Base-by-base conservation (phyloP, 768 basidiomycete species). In the Pisolithus tinctorius region DNA sequence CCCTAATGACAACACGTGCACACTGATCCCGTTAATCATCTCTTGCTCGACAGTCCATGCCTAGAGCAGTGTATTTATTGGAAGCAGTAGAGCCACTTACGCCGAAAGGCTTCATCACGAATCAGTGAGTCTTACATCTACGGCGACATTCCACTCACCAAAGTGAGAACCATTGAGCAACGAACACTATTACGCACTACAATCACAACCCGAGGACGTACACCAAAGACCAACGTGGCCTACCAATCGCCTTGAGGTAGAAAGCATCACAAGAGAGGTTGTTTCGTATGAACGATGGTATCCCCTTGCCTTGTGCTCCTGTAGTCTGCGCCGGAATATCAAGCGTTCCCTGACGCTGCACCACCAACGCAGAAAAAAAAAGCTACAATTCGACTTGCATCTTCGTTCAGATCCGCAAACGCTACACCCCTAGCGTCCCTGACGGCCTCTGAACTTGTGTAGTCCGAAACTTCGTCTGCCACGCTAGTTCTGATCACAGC, bases 191-290 rank as follows among this genome's bases (percentile, higher is more conserved):
- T 97, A 34, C 96, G 70, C 0, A 96, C 93, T 93, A 57, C 4
- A 20, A 30, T 36, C 27, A 20, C 11, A 34, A 17, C 13, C 13
- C 44, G 23, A 42, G 56, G 51, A 59, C 25, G 39, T 34, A 13
- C 10, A 47, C n/a, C 31, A 36, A 25, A 49, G 38, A 36, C 26
- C 25, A 16, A 20, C 11, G 48, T 9, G 23, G 69, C 82, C 41
- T 39, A 95, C 94, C 86, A 39, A 93, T 88, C 2, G 96, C 92
- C 63, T 97, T 97, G 48, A 98, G 75, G 80, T 98, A 99, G 74
- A 99, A 99, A 0, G 96, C 95, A 57, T 99, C 96, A 63, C 93
- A 93, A 61, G 95, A 98, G 61, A 94, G 90, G 66, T 97, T 98
- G 63, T 99, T 99, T 69, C 95, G 93, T 45, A 99, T 73, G 62